Evolutionary conservation across 2,329 filamentous ascomycete species (phyloP).

Genomic region (Coleophoma crateriformis): DNA sequence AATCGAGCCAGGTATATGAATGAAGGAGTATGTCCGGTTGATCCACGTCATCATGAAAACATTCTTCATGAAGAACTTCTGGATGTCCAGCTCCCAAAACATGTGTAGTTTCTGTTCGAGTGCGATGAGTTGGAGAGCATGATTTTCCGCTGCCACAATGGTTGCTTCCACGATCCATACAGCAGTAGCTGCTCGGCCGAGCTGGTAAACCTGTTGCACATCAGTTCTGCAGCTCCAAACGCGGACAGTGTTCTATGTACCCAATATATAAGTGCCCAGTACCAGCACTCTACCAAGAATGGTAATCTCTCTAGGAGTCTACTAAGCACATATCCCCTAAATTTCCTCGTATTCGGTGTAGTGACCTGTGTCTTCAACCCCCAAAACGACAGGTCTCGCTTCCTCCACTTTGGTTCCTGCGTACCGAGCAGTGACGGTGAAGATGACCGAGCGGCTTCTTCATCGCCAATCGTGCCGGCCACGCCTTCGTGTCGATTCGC

Average conservation of each 20-base stretch:
- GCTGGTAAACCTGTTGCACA: conserved; percentile 58
- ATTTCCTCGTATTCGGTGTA: conserved; percentile 57
- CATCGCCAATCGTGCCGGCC: conserved; percentile 4
- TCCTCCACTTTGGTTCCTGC: conserved; percentile 42
- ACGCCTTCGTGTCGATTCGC: background rate
- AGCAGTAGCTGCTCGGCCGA: conserved; percentile 67
- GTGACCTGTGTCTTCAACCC: conserved; percentile 40
- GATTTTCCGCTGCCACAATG: conserved; percentile 60
- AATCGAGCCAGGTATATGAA: conserved; percentile 73
- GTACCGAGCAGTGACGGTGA: conserved; percentile 32
- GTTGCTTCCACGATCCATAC: conserved; percentile 63
- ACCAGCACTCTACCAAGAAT: conserved; percentile 71
- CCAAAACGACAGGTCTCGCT: conserved; percentile 40
- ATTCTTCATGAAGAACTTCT: conserved; percentile 48
- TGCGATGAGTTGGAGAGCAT: conserved; percentile 62
- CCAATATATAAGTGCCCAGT: conserved; percentile 75
- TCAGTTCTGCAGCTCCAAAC: background rate
- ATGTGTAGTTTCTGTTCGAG: conserved; percentile 60
- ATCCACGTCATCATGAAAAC: conserved; percentile 59
- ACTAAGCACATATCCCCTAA: conserved; percentile 54
- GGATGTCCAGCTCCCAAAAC: conserved; percentile 60
- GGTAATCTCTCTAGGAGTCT: conserved; percentile 61
- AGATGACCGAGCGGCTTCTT: conserved; percentile 14
- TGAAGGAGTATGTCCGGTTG: conserved; percentile 70
- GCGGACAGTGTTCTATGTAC: conserved; percentile 36